phyloP scores from a whole-genome alignment of 2,329 filamentous ascomycete species.

The Phaeosphaeria sp. region DNA sequence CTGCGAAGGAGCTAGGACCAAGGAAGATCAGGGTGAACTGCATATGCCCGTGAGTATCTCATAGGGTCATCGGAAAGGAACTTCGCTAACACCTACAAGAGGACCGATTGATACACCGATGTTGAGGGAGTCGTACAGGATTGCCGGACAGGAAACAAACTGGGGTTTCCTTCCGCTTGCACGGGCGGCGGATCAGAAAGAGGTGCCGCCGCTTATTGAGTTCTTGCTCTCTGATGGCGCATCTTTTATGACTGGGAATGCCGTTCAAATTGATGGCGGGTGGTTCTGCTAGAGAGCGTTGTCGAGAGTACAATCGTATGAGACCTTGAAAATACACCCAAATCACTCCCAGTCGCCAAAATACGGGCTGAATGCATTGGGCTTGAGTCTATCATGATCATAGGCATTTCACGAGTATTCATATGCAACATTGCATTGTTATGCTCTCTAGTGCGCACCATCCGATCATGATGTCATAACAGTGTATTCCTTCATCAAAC shows the following conservation, averaged over 20 bases:
- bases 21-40: conserved; percentile 44
- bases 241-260: conserved; percentile 56
- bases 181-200: conserved; percentile 37
- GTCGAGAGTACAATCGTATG: too few species aligned
- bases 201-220: conserved; percentile 55
- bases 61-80: neutral
- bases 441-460: neutral
- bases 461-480: conserved; percentile 6
- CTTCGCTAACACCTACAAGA: neutral
- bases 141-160: conserved; percentile 24
- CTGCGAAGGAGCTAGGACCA: conserved; percentile 50
- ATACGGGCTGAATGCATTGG: too few species aligned
- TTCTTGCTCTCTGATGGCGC: conserved; percentile 56
- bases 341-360: too few species aligned
- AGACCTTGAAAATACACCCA: too few species aligned
- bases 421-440: neutral
- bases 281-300: conserved; percentile 39
- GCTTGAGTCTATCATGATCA: too few species aligned
- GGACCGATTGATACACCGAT: conserved; percentile 48
- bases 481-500: neutral
- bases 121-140: conserved; percentile 27
- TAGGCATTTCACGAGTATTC: too few species aligned
- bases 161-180: conserved; percentile 32
- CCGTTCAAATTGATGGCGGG: conserved; percentile 57
- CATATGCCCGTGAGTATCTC: conserved; percentile 42